These are phyloP conservation scores for Xerocomellus chrysenteron DNA, from an alignment of 768 basidiomycete genomes.

Conservation along the genomic window DNA sequence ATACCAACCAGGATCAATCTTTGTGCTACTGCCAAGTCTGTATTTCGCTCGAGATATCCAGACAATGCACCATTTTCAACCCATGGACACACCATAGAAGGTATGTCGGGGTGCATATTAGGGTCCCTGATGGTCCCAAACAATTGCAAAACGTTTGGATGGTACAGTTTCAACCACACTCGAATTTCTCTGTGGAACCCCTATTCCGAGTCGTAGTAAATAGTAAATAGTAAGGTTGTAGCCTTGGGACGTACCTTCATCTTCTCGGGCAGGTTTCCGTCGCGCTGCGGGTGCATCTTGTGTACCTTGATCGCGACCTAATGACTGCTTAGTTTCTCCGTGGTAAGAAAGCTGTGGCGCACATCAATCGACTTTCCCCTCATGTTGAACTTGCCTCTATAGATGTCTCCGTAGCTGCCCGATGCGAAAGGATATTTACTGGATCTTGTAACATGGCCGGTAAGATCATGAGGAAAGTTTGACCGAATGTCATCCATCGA, in stretches of 20 bases:
- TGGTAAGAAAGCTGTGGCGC: not conserved
- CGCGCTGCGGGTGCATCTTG: not conserved
- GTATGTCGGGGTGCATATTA: not conserved
- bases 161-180: not conserved
- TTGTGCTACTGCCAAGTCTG: not conserved
- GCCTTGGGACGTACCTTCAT: not conserved
- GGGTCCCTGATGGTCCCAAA: not conserved
- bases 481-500: not conserved
- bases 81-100: slow-evolving; percentile 1
- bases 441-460: not conserved
- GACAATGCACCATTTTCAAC: not conserved
- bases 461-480: slow-evolving; percentile 1
- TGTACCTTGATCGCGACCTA: not conserved
- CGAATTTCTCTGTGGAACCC: not conserved
- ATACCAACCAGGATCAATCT: not conserved
- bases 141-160: not conserved
- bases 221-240: too few relatives aligned
- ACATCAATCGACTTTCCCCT: not conserved
- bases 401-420: not conserved
- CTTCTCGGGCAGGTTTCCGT: not conserved
- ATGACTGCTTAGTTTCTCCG: not conserved
- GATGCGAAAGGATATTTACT: not conserved
- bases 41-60: not conserved
- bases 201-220: not conserved
- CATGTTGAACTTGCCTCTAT: not conserved